These are phyloP conservation scores for Exophiala xenobiotica DNA, from an alignment of 2,329 filamentous ascomycete species.

Conservation along the genomic window DNA sequence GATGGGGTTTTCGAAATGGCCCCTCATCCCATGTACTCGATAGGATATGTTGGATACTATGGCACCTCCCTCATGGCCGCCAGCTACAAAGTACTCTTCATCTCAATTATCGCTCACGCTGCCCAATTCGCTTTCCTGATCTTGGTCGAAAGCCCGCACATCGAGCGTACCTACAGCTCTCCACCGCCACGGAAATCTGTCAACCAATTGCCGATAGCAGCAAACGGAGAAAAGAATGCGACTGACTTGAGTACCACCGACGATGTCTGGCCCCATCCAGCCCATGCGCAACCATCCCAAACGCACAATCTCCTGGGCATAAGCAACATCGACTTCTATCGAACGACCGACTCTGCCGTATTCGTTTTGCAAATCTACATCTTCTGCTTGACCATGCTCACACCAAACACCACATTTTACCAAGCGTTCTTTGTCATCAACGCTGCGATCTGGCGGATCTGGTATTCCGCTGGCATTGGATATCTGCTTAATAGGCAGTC, in stretches of 20 bases:
- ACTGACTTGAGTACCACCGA: constrained; percentile 37
- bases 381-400: constrained; percentile 68
- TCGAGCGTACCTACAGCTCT: constrained; percentile 95
- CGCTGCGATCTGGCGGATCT: constrained; percentile 79
- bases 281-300: constrained; percentile 57
- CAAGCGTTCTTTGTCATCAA: constrained; percentile 78
- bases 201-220: constrained; percentile 39
- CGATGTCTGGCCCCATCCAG: constrained; percentile 20
- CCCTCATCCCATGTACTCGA: constrained; percentile 97
- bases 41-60: constrained; percentile 96
- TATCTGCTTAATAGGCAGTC: constrained; percentile 83
- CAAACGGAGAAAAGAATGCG: constrained; percentile 36
- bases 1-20: constrained; percentile 99
- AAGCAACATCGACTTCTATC: constrained; percentile 81
- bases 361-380: constrained; percentile 75
- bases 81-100: constrained; percentile 95
- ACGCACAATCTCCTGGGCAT: constrained; percentile 83
- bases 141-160: constrained; percentile 92
- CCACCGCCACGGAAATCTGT: constrained; percentile 61
- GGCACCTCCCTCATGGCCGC: constrained; percentile 97
- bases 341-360: constrained; percentile 79
- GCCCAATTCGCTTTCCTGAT: constrained; percentile 92
- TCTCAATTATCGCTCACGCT: constrained; percentile 90
- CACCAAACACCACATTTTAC: constrained; percentile 72
- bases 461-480: constrained; percentile 88